Percentiles rank a stretch among this genome's conserved stretches.
Evolutionary conservation across 2,329 filamentous ascomycete species (phyloP).

Genomic region (Talaromyces verruculosus): DNA sequence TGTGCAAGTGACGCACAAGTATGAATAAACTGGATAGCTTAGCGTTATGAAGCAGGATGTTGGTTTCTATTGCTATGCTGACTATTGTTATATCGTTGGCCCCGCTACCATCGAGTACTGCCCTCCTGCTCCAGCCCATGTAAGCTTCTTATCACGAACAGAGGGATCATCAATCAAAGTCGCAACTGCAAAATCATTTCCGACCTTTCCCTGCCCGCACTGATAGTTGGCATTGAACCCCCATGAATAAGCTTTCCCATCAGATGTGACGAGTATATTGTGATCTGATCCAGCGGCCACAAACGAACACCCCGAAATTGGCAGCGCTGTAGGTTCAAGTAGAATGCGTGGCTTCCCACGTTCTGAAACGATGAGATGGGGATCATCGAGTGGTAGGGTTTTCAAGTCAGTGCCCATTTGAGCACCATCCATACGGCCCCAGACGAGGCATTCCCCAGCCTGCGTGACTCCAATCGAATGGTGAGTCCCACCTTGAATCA

Average conservation of each 20-base stretch:
- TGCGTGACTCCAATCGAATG: constrained; percentile 65
- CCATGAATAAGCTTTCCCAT: constrained; percentile 24
- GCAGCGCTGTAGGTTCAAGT: constrained; percentile 17
- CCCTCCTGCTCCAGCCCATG: constrained; percentile 24
- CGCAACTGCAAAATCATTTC: constrained; percentile 19
- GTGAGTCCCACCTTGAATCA: constrained; percentile 65
- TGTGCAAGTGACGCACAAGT: background rate
- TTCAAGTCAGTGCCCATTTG: constrained; percentile 39
- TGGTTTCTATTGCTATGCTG: background rate
- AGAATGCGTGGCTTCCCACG: constrained; percentile 21
- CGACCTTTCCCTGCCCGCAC: constrained; percentile 20
- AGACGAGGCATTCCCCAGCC: constrained; percentile 59
- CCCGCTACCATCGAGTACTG: constrained; percentile 15
- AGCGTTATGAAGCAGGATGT: background rate
- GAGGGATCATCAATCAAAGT: constrained; percentile 21
- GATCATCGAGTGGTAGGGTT: background rate
- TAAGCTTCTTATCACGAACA: constrained; percentile 21
- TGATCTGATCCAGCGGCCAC: constrained; percentile 24
- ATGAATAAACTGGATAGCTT: background rate
- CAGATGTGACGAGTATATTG: constrained; percentile 21
- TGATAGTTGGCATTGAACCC: constrained; percentile 24
- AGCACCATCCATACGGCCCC: constrained; percentile 58
- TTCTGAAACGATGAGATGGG: constrained; percentile 15
- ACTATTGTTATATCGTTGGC: background rate
- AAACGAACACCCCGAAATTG: constrained; percentile 3